Evolutionary conservation across 163 green algal genomes (phyloP).

Genomic region (Volvox carteri): DNA sequence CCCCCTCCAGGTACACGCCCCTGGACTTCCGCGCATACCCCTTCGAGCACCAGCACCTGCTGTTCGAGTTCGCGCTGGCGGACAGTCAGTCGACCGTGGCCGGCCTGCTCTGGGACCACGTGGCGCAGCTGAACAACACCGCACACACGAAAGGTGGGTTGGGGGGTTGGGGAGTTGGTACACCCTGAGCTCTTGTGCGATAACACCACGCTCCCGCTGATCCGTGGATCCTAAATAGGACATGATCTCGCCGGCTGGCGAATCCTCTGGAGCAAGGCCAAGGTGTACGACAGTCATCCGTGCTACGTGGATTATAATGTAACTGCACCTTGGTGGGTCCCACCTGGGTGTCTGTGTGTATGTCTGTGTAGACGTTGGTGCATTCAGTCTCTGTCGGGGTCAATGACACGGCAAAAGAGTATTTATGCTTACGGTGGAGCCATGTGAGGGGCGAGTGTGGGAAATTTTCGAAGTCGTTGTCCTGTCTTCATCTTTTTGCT

Average conservation of each 20-base stretch:
- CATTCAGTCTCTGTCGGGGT: too few relatives aligned
- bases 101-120: constrained; percentile 34
- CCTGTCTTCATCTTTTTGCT: too few relatives aligned
- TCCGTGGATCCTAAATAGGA: background rate
- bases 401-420: too few relatives aligned
- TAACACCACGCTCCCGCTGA: too few relatives aligned
- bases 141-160: constrained; percentile 38
- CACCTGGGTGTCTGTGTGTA: background rate
- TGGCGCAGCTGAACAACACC: constrained; percentile 46
- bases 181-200: too few relatives aligned
- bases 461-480: background rate
- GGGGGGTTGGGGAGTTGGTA: background rate
- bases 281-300: constrained; percentile 15
- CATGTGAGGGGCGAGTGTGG: too few relatives aligned
- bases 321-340: background rate
- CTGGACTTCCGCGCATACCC: constrained; percentile 45
- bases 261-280: constrained; percentile 35
- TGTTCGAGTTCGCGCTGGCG: background rate
- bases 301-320: background rate
- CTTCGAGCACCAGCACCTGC: constrained; percentile 50
- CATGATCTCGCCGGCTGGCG: constrained; percentile 9
- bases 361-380: too few relatives aligned
- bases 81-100: background rate
- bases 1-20: constrained; percentile 7
- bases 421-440: too few relatives aligned